These are phyloP conservation scores for Ascosphaera acerosa DNA, from an alignment of 2,329 filamentous ascomycete species.

Conservation along the genomic window DNA sequence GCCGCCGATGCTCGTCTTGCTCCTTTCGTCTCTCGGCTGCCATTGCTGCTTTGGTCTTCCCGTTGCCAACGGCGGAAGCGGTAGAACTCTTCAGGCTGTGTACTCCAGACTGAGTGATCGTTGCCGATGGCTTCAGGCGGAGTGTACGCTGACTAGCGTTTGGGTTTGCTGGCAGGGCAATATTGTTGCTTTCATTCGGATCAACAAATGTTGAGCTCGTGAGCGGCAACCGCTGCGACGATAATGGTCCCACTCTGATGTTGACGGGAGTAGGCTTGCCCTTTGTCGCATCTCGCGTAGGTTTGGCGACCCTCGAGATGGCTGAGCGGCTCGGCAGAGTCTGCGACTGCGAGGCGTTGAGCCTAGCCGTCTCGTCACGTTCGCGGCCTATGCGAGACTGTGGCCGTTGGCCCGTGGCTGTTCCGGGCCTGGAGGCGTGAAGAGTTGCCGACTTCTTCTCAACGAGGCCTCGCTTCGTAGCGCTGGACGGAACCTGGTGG, in stretches of 20 bases:
- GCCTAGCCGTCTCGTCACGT: conserved; percentile 5
- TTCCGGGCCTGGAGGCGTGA: background rate
- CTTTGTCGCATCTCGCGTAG: conserved; percentile 20
- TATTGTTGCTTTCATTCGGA: background rate
- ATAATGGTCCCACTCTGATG: conserved; percentile 23
- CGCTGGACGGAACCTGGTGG: background rate
- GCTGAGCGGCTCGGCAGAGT: conserved; percentile 1
- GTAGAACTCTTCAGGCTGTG: conserved; percentile 38
- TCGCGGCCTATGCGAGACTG: background rate
- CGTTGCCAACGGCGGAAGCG: conserved; percentile 44
- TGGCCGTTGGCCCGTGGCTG: background rate
- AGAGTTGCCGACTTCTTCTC: conserved; percentile 1
- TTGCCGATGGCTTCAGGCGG: background rate
- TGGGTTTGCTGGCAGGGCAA: no score
- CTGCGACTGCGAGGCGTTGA: conserved; percentile 10
- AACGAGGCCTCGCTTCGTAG: background rate
- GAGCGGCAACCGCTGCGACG: conserved; percentile 20
- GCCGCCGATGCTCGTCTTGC: conserved; percentile 34
- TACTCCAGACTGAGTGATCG: conserved; percentile 8
- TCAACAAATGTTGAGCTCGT: conserved; percentile 3
- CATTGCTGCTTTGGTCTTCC: conserved; percentile 42
- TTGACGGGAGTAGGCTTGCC: conserved; percentile 23
- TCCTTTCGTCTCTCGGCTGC: conserved; percentile 31
- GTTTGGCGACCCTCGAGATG: conserved; percentile 10
- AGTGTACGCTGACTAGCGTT: no score